Evolutionary conservation across 2,329 filamentous ascomycete genomes (phyloP).

Genomic region (Coleophoma eucalyptorum): DNA sequence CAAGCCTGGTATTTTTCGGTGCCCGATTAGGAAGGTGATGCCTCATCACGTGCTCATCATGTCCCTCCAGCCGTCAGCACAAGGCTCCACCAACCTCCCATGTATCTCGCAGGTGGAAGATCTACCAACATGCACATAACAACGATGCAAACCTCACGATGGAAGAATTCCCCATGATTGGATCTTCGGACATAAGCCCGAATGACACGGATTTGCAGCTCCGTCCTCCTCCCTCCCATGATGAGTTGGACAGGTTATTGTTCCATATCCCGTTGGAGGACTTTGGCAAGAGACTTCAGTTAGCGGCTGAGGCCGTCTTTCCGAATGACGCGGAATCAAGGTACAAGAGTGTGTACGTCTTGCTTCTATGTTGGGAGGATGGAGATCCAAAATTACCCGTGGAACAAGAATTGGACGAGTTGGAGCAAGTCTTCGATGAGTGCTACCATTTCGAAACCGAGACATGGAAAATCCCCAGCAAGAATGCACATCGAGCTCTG

Average conservation of each 20-base stretch:
- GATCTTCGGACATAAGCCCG: too few relatives aligned
- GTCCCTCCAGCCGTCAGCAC: too few relatives aligned
- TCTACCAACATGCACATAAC: too few relatives aligned
- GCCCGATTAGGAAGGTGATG: too few relatives aligned
- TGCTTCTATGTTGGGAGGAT: conserved; percentile 7
- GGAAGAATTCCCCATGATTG: too few relatives aligned
- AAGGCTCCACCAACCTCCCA: too few relatives aligned
- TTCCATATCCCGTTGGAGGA: conserved; percentile 2
- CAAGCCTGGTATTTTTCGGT: too few relatives aligned
- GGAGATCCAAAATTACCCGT: conserved; percentile 7
- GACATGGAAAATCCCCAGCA: conserved; percentile 2
- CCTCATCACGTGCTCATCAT: too few relatives aligned
- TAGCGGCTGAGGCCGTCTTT: conserved; percentile 6
- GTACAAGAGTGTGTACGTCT: conserved; percentile 3
- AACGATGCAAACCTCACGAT: too few relatives aligned
- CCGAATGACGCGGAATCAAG: not conserved
- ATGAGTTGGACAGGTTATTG: conserved; percentile 1
- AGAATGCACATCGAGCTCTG: not conserved
- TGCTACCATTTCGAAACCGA: conserved; percentile 2
- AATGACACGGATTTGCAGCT: not conserved
- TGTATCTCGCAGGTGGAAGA: too few relatives aligned
- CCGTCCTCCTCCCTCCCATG: not conserved
- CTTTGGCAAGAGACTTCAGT: conserved; percentile 5
- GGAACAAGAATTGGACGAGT: not conserved
- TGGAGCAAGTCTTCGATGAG: conserved; percentile 4